Conservation (phyloP, 306 rosid species). For the Cicer yamashitae region DNA sequence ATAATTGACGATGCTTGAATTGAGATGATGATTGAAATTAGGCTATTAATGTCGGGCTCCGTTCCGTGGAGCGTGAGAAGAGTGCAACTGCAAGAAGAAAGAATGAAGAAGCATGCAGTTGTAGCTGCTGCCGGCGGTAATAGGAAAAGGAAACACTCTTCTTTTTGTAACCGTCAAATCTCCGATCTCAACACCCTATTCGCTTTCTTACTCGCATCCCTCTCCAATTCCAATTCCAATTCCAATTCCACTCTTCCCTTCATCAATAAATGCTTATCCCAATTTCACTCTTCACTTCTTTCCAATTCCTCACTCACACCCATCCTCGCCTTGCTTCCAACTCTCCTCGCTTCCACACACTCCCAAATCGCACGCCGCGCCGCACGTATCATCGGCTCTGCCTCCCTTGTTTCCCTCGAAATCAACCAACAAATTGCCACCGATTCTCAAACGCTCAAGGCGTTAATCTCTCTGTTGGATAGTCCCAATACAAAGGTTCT, state of each 20-base stretch:
- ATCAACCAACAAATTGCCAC: slow-evolving; percentile 62
- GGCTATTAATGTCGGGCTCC: no score
- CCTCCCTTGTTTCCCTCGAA: slow-evolving; percentile 65
- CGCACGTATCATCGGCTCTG: slow-evolving; percentile 58
- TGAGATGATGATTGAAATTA: no score
- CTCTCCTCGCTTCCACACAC: slow-evolving; percentile 54
- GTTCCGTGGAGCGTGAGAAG: no score
- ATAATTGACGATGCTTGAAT: no score
- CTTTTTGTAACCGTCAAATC: slow-evolving; percentile 1
- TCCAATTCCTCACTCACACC: slow-evolving; percentile 44
- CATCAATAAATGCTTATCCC: slow-evolving; percentile 58
- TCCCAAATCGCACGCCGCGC: slow-evolving; percentile 46
- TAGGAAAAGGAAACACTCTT: slow-evolving; percentile 47
- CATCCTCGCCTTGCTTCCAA: slow-evolving; percentile 67
- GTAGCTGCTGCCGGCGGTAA: slow-evolving; percentile 23
- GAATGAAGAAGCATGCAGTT: slow-evolving; percentile 28
- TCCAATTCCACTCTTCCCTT: slow-evolving; percentile 51
- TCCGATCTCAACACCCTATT: slow-evolving; percentile 44
- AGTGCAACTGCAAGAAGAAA: no score
- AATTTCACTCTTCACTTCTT: slow-evolving; percentile 53
- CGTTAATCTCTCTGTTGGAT: slow-evolving; percentile 52
- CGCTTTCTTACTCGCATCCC: slow-evolving; percentile 61
- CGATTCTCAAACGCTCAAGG: slow-evolving; percentile 58
- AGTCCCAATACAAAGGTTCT: slow-evolving; percentile 49
- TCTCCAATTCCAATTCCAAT: slow-evolving; percentile 43